phyloP scores from a whole-genome alignment of 2,329 filamentous ascomycete genomes.

The Phaeosphaeriaceae sp. region DNA sequence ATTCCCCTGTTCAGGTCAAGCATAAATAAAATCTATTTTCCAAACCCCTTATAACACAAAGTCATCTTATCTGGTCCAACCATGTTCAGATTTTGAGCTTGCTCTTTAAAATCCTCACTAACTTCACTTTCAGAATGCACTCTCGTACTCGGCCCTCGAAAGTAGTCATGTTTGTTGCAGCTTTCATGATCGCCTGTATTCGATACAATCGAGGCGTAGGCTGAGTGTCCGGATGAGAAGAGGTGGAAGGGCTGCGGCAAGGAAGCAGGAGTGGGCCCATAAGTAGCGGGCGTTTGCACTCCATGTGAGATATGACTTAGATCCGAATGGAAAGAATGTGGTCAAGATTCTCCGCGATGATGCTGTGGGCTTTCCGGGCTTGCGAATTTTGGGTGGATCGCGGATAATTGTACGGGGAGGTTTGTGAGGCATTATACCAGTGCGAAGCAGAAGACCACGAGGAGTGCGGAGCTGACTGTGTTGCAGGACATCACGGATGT shows the following conservation, averaged over 20 bases:
- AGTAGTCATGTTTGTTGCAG: too few species aligned
- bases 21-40: too few species aligned
- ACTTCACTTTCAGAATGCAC: too few species aligned
- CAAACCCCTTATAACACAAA: too few species aligned
- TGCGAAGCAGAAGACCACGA: neutral
- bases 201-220: slow-evolving; percentile 37
- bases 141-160: too few species aligned
- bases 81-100: too few species aligned
- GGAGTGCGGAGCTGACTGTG: neutral
- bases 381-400: neutral
- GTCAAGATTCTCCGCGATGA: slow-evolving; percentile 5
- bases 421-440: neutral
- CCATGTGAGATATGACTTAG: slow-evolving; percentile 30
- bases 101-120: too few species aligned
- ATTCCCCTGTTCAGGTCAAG: too few species aligned
- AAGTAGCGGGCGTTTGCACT: slow-evolving; percentile 41
- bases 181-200: too few species aligned
- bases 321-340: slow-evolving; percentile 25
- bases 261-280: slow-evolving; percentile 27
- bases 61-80: too few species aligned
- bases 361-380: neutral
- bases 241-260: slow-evolving; percentile 27
- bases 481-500: neutral
- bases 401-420: neutral
- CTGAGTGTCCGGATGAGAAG: slow-evolving; percentile 28